Percentiles rank a stretch among this genome's conserved stretches.
These are phyloP conservation scores for Phytophthora megakarya DNA, from an alignment of 352 stramenopile genomes.

Conservation along the genomic window DNA sequence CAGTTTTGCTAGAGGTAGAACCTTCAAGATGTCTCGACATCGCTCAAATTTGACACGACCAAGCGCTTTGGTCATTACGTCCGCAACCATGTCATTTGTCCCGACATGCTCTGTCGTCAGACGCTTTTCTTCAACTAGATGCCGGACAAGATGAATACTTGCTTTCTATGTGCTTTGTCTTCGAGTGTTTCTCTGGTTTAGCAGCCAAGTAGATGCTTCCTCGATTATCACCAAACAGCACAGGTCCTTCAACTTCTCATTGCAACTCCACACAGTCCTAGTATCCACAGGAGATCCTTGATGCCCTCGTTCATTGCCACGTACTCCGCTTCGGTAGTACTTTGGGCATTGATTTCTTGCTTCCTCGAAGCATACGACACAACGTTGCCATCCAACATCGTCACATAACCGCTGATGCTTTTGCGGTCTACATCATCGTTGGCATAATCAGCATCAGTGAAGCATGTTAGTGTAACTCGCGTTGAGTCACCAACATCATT, in stretches of 20 bases:
- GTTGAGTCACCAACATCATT: background rate
- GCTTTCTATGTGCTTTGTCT: constrained; percentile 34
- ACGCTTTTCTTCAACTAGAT: background rate
- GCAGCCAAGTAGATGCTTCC: constrained; percentile 15
- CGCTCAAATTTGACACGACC: background rate
- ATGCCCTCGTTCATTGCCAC: too few species aligned
- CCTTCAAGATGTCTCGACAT: background rate
- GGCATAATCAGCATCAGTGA: constrained; percentile 27
- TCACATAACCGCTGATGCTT: constrained; percentile 14
- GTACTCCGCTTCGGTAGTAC: background rate
- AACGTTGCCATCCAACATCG: too few species aligned
- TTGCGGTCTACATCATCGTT: constrained; percentile 22
- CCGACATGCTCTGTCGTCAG: too few species aligned
- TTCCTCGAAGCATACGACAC: too few species aligned
- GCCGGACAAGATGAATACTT: constrained; percentile 25
- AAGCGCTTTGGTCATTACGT: constrained; percentile 9
- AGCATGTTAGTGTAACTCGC: background rate
- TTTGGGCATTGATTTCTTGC: too few species aligned
- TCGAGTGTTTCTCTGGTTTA: constrained; percentile 32
- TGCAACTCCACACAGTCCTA: constrained; percentile 24
- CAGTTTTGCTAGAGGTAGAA: background rate
- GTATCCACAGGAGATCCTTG: constrained; percentile 26
- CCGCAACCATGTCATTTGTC: constrained; percentile 8
- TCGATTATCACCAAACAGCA: constrained; percentile 29
- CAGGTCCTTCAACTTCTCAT: background rate